Conservation (phyloP, 345 rosid genomes). For the Diplotaxis tenuifolia region DNA sequence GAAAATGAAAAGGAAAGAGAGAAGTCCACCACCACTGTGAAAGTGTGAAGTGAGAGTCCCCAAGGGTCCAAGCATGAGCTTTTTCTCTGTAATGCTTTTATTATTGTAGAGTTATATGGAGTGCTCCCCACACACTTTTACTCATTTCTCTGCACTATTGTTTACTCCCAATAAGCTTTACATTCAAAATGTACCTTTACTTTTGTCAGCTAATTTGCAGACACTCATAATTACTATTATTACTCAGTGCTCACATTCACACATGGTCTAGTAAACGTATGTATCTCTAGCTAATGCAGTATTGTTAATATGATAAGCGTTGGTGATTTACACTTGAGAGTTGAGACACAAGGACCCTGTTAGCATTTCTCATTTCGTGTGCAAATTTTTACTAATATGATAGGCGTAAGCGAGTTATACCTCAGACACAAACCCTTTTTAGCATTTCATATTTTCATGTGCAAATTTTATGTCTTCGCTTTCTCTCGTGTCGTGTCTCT, state of each 20-base stretch:
- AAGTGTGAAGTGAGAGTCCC: slow-evolving; percentile 22
- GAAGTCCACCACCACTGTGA: slow-evolving; percentile 24
- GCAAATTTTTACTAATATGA: background rate
- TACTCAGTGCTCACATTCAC: slow-evolving; percentile 5
- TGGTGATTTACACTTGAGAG: background rate
- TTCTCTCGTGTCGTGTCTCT: slow-evolving; percentile 16
- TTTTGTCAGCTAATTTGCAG: slow-evolving; percentile 10
- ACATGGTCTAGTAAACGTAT: slow-evolving; percentile 25
- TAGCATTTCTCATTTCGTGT: slow-evolving; percentile 6
- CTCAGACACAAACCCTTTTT: background rate
- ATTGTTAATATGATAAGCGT: background rate
- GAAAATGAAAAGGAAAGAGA: slow-evolving; percentile 9
- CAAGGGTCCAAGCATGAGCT: slow-evolving; percentile 34
- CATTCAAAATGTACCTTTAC: background rate
- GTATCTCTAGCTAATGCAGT: background rate
- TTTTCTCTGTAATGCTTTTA: slow-evolving; percentile 29
- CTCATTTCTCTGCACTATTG: slow-evolving; percentile 11
- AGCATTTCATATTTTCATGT: slow-evolving; percentile 4
- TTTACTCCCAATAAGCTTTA: background rate
- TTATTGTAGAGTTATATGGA: slow-evolving; percentile 21
- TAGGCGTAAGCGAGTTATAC: background rate
- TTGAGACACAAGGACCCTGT: background rate
- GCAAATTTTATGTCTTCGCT: slow-evolving; percentile 17
- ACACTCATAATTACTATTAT: slow-evolving; percentile 6
- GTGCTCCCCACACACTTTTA: slow-evolving; percentile 21